A percentile compares a stretch with the other conserved stretches of the same genome.
phyloP scores from a whole-genome alignment of 306 rosid genomes.

The Arachis hypogaea region DNA sequence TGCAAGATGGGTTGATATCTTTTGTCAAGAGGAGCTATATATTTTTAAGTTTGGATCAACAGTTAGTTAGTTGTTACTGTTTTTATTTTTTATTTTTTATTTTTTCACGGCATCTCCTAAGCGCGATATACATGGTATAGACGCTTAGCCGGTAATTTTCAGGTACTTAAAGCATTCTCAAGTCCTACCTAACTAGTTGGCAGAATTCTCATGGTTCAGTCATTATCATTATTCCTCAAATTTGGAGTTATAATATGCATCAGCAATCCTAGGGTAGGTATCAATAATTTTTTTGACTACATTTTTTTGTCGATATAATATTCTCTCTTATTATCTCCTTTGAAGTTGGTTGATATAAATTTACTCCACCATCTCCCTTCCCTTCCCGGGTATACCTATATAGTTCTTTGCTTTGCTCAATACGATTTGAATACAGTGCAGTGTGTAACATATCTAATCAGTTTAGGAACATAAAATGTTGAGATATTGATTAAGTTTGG shows the following conservation, averaged over 20 bases:
- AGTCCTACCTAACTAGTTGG: constrained; percentile 25
- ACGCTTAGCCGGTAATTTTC: constrained; percentile 91
- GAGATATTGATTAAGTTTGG: constrained; percentile 23
- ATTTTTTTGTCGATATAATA: background rate
- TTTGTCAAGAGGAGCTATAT: background rate
- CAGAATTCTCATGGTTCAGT: constrained; percentile 2
- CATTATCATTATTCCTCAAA: constrained; percentile 18
- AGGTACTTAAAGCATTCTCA: constrained; percentile 54
- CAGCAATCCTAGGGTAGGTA: background rate
- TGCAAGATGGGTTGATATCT: background rate
- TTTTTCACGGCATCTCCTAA: too few relatives aligned
- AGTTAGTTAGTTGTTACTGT: too few relatives aligned
- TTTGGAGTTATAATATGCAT: constrained; percentile 17
- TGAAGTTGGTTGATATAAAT: constrained; percentile 6
- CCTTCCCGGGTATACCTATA: constrained; percentile 17
- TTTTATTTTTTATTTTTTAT: too few relatives aligned
- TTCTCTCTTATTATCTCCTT: background rate
- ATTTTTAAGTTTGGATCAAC: too few relatives aligned
- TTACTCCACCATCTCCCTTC: background rate
- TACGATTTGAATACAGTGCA: background rate
- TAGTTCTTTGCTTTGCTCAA: constrained; percentile 9
- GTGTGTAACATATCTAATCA: constrained; percentile 23
- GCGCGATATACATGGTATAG: constrained; percentile 47
- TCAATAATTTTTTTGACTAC: background rate
- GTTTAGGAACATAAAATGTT: constrained; percentile 17